Percentiles rank a stretch among this genome's conserved stretches.
These are phyloP conservation scores for Boletus bicolor DNA, from an alignment of 768 basidiomycete genomes.

Conservation along the genomic window DNA sequence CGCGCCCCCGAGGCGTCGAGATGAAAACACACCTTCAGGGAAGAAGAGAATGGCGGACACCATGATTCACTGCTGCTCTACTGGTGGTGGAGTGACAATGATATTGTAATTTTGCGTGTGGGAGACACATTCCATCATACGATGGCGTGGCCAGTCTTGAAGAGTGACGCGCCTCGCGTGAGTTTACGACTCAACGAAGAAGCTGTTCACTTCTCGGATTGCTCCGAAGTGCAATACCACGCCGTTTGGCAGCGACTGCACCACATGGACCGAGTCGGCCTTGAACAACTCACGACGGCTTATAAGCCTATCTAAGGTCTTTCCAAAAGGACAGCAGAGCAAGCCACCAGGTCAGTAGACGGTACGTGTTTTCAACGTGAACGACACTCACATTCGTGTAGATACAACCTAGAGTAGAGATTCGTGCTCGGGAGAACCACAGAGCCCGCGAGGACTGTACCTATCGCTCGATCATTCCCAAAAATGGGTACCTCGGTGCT, in stretches of 20 bases:
- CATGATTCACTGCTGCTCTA: conserved; percentile 60
- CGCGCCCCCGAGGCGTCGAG: conserved; percentile 4
- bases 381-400: too few relatives aligned
- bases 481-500: too few relatives aligned
- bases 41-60: conserved; percentile 74
- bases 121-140: conserved; percentile 58
- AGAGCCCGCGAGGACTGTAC: too few relatives aligned
- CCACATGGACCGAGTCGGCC: conserved; percentile 72
- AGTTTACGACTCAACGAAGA: conserved; percentile 14
- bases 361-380: too few relatives aligned
- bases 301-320: too few relatives aligned
- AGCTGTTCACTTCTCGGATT: conserved; percentile 57
- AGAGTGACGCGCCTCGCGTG: conserved; percentile 5
- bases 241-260: conserved; percentile 80
- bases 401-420: too few relatives aligned
- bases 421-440: too few relatives aligned
- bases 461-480: too few relatives aligned
- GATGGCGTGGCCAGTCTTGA: conserved; percentile 81
- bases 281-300: conserved; percentile 1
- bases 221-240: conserved; percentile 82
- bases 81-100: conserved; percentile 74
- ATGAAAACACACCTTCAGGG: conserved; percentile 52
- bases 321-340: too few relatives aligned
- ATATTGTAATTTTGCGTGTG: conserved; percentile 54
- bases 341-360: too few relatives aligned